Evolutionary conservation across 2,329 filamentous ascomycete species (phyloP), one percentile per base, ranked within the genome.

Genomic region (Fusarium pseudoanthophilum): DNA sequence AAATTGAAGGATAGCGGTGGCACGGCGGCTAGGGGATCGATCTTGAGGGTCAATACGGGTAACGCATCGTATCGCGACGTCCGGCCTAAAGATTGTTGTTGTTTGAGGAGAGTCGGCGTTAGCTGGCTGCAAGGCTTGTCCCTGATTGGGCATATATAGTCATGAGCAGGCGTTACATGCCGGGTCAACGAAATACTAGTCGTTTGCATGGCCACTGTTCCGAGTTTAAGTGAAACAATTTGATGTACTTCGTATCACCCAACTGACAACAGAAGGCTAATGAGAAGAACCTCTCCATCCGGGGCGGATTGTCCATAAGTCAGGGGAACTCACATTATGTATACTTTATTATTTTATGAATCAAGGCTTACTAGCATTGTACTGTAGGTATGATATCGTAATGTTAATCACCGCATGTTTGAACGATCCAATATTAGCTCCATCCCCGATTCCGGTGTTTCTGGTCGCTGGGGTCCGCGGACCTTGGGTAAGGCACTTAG

Each of bases 101-200:
- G 71, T 77, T 69, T 72, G 69, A 69, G 74, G 73, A 72, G 74
- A 77, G 56, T 77, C 75, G 70, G 69, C 60, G 70, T 72, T 56
- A 62, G 67, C 57, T 72, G 63, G 69, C 71, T 75, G 72, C 65
- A 59, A 69, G 64, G 67, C 68, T 75, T 69, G 46, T 66, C 58
- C 67, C 48, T 70, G 60, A 65, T 52, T 49, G 61, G 64, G 60
- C 40, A 57, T 45, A 65, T 45, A 58, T 63, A 67, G 72, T 69
- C 63, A 60, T 59, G 62, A 75, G 74, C 67, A 77, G 74, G 49
- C 43, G 72, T 71, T 64, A 68, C 65, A 67, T 62, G 62, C 53
- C 72, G 74, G 75, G 62, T 77, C 74, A 74, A 74, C 65, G 66
- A 77, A 75, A 78, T 77, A 73, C 73, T 70, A 78, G 75, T 76